Percentiles rank a stretch among this genome's conserved stretches.
These are phyloP conservation scores for Taiozyma onychis DNA, from an alignment of 1,139 yeast genomes.

Conservation along the genomic window DNA sequence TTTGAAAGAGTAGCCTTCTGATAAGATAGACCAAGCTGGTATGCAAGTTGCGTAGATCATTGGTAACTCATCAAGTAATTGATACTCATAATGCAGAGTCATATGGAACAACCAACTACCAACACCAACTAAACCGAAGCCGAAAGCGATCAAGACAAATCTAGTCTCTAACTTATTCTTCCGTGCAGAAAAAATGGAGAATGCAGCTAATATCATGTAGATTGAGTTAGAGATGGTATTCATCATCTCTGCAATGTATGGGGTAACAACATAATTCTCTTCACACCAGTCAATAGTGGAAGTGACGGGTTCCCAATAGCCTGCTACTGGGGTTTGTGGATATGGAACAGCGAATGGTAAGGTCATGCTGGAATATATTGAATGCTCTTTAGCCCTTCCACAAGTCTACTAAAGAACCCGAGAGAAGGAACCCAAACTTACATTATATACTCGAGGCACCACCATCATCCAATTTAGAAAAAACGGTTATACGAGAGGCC, in stretches of 20 bases:
- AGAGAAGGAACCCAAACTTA: too few relatives aligned
- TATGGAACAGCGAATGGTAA: constrained; percentile 35
- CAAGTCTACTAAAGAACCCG: too few relatives aligned
- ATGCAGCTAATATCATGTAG: constrained; percentile 52
- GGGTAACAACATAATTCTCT: constrained; percentile 80
- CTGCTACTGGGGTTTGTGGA: constrained; percentile 27
- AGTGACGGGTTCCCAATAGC: constrained; percentile 27
- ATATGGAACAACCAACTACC: constrained; percentile 96
- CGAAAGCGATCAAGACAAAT: constrained; percentile 65
- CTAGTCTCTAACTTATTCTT: constrained; percentile 60
- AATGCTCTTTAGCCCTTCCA: too few relatives aligned
- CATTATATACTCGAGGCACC: neutral
- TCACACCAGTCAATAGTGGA: constrained; percentile 93
- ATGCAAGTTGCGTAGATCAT: constrained; percentile 97
- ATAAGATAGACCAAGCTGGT: constrained; percentile 86
- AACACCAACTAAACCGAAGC: constrained; percentile 82
- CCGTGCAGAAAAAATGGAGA: constrained; percentile 40
- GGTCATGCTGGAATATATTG: constrained; percentile 23
- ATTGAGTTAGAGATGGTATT: constrained; percentile 72
- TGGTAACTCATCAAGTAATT: constrained; percentile 89
- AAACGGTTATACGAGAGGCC: neutral
- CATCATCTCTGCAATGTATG: constrained; percentile 76
- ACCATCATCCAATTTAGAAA: neutral
- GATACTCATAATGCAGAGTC: constrained; percentile 86
- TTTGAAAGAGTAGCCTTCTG: constrained; percentile 38